phyloP scores from a whole-genome alignment of 2,329 filamentous ascomycete genomes.

The Sporothrix pallida region DNA sequence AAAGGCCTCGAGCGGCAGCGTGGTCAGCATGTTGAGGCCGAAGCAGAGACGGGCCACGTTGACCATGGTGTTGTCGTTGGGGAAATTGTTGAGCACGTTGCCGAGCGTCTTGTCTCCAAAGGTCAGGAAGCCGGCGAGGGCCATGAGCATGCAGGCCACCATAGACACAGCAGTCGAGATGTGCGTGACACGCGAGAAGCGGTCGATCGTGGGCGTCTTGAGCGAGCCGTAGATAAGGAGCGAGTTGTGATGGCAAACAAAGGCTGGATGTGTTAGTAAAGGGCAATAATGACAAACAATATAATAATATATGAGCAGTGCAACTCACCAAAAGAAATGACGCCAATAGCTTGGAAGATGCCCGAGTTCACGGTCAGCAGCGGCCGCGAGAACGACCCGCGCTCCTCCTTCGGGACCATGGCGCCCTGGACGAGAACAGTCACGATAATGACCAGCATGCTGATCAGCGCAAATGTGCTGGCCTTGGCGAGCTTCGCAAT shows the following conservation, averaged over 20 bases:
- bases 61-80: conserved; percentile 86
- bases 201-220: conserved; percentile 91
- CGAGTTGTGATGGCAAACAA: conserved; percentile 88
- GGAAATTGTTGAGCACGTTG: conserved; percentile 98
- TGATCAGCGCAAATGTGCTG: conserved; percentile 87
- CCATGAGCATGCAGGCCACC: conserved; percentile 88
- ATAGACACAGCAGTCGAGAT: conserved; percentile 90
- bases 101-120: conserved; percentile 92
- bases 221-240: conserved; percentile 97
- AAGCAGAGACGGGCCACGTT: conserved; percentile 95
- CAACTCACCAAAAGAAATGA: conserved; percentile 88
- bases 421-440: conserved; percentile 86
- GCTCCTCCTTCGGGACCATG: conserved; percentile 71
- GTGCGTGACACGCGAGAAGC: conserved; percentile 91
- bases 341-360: conserved; percentile 93
- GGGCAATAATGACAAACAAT: not conserved
- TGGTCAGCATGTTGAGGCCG: conserved; percentile 98
- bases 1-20: conserved; percentile 93
- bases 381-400: conserved; percentile 72
- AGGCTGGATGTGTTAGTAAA: conserved; percentile 51
- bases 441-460: conserved; percentile 88
- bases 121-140: conserved; percentile 84
- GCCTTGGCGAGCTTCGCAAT: conserved; percentile 99
- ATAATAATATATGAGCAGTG: not conserved
- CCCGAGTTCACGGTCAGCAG: conserved; percentile 82